These are phyloP conservation scores for Moringa oleifera DNA, from an alignment of 345 rosid genomes.

Conservation along the genomic window DNA sequence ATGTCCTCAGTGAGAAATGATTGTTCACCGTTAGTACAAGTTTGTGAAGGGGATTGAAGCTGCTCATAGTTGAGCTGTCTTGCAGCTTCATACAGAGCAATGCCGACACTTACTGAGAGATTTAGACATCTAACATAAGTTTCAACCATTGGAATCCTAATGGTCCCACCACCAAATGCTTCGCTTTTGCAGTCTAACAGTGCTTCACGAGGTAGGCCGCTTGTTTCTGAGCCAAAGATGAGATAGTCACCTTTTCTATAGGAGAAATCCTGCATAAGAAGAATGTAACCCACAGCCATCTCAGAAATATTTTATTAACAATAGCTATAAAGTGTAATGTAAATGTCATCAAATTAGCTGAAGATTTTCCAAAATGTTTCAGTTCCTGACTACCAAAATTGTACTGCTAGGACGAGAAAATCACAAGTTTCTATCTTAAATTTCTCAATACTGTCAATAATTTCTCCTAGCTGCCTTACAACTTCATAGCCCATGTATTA, in stretches of 20 bases:
- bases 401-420: too few species aligned
- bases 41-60: slow-evolving; percentile 36
- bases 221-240: slow-evolving; percentile 82
- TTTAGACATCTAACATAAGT: slow-evolving; percentile 89
- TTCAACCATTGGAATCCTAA: slow-evolving; percentile 90
- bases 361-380: too few species aligned
- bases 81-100: slow-evolving; percentile 88
- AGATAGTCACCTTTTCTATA: slow-evolving; percentile 83
- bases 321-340: too few species aligned
- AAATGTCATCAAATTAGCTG: too few species aligned
- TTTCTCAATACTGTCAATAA: too few species aligned
- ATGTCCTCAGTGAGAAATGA: slow-evolving; percentile 52
- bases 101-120: slow-evolving; percentile 87
- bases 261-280: slow-evolving; percentile 59
- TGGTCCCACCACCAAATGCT: slow-evolving; percentile 61
- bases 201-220: slow-evolving; percentile 81
- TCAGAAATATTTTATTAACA: too few species aligned
- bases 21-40: slow-evolving; percentile 23
- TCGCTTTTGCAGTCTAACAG: slow-evolving; percentile 58
- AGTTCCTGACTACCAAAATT: too few species aligned
- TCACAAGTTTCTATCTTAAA: too few species aligned
- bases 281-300: background rate
- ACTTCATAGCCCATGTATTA: too few species aligned
- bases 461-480: too few species aligned
- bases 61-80: slow-evolving; percentile 82